Conservation (phyloP, 129 eudicot species). For the Sambucus nigra region DNA sequence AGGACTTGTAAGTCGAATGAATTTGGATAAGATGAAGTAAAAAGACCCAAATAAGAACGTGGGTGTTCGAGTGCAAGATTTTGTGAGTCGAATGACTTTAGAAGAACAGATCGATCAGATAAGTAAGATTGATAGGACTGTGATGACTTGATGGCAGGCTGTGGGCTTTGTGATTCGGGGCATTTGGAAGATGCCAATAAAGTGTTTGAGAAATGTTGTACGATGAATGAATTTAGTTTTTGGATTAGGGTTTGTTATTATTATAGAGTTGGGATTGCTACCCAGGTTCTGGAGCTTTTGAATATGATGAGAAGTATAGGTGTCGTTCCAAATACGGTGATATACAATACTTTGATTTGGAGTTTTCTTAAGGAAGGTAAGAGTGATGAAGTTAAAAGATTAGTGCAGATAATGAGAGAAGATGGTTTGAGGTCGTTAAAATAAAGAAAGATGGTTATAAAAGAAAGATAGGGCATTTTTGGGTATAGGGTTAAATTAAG, state of each 20-base stretch:
- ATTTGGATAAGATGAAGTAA: too few species aligned
- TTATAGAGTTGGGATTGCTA: constrained; percentile 38
- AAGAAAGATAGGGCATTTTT: too few species aligned
- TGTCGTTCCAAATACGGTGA: constrained; percentile 39
- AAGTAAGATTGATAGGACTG: too few species aligned
- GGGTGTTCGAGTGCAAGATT: too few species aligned
- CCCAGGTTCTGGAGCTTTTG: constrained; percentile 51
- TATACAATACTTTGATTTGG: constrained; percentile 70
- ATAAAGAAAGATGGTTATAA: too few species aligned
- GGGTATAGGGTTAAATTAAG: too few species aligned
- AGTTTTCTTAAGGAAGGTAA: constrained; percentile 64
- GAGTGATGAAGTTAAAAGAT: constrained; percentile 60
- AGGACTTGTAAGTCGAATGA: too few species aligned
- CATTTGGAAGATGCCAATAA: constrained; percentile 77
- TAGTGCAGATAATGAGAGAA: constrained; percentile 72
- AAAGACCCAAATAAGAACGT: too few species aligned
- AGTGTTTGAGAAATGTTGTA: constrained; percentile 77
- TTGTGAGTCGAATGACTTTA: too few species aligned
- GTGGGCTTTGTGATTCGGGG: constrained; percentile 66
- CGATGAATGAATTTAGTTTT: constrained; percentile 63
- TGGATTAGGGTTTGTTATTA: constrained; percentile 80
- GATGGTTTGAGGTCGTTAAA: too few species aligned
- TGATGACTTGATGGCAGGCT: too few species aligned
- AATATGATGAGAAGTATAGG: constrained; percentile 46
- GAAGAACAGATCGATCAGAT: too few species aligned